Base-by-base conservation (phyloP, 352 stramenopile genomes). In the Globisporangium orthogonon region DNA sequence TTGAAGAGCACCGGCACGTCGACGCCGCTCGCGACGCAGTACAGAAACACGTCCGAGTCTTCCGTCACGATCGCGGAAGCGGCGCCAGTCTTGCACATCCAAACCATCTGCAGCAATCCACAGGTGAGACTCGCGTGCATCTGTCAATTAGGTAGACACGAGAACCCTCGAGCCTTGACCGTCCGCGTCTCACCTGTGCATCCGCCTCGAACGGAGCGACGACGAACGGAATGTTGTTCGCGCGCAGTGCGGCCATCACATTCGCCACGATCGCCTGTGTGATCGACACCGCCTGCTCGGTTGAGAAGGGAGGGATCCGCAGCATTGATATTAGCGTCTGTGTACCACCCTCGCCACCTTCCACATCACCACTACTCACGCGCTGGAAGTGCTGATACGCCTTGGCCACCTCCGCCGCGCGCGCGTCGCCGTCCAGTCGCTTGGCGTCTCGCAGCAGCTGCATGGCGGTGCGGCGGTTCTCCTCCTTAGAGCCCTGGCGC, bases 31-130 rank as follows among this genome's bases (percentile, higher is more conserved):
- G 79, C 71, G 31, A 89, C 48, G 72, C 78, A 86, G 58, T 91
- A 91, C 6, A 91, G 73, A 15, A 91, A 68, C 51, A 91, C 77
- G 48, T 91, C 78, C 60, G 82, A 91, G 63, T 89, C 82, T 64
- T 91, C 82, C 18, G 78, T 89, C n/a, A 91, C 66, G 61, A 91
- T 91, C 23, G 74, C 82, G 23, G 70, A 70, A 0, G 77, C 77
- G 13, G 71, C 50, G 0, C 74, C 69, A 33, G 69, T 59, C 50
- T 89, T 89, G 63, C 78, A 89, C 69, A 91, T 81, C 76, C 78
- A 91, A 37, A 87, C 82, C 77, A 91, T 87, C 67, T 89, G 55
- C 18, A 5, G 14, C 3, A 35, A 9, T 14, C 28, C 47, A 35
- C 28, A 29, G 15, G 3, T 52, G 1, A 13, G 15, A 23, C 23